Percentiles rank a stretch among this genome's conserved stretches.
phyloP scores from a whole-genome alignment of 768 basidiomycete genomes.

The Termitomyces sp. region DNA sequence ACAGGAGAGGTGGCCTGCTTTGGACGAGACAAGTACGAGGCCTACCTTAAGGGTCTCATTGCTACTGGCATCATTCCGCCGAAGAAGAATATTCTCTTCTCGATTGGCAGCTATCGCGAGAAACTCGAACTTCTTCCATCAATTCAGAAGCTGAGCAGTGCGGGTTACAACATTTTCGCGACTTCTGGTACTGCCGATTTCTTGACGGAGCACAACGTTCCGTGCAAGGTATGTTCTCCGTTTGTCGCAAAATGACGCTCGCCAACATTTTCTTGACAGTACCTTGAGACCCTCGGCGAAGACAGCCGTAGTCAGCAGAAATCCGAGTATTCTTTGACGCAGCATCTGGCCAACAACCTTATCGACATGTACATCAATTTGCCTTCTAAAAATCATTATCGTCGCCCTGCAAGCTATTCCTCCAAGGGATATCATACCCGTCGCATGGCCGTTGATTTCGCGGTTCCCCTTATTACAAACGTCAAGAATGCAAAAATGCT shows the following conservation, averaged over 20 bases:
- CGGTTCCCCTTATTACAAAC: constrained; percentile 95
- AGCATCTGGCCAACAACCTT: constrained; percentile 93
- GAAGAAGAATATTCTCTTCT: constrained; percentile 97
- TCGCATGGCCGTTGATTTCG: constrained; percentile 98
- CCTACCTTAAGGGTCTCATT: constrained; percentile 94
- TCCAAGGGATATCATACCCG: constrained; percentile 96
- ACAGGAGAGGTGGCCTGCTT: constrained; percentile 99
- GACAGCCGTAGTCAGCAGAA: constrained; percentile 77
- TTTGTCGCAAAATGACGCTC: background rate
- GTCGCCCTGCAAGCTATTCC: constrained; percentile 93
- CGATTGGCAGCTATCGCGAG: constrained; percentile 95
- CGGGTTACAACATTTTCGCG: constrained; percentile 95
- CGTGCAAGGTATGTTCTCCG: constrained; percentile 70
- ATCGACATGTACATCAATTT: constrained; percentile 99
- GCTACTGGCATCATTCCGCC: constrained; percentile 94
- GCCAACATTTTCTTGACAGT: constrained; percentile 37
- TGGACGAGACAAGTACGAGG: constrained; percentile 96
- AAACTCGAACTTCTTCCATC: constrained; percentile 95
- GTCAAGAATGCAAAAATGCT: constrained; percentile 98
- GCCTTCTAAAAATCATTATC: constrained; percentile 95
- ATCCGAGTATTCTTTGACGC: constrained; percentile 94
- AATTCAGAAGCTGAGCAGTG: constrained; percentile 89
- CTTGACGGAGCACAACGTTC: constrained; percentile 92
- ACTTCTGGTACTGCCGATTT: constrained; percentile 98
- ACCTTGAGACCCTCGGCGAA: constrained; percentile 83